Base-by-base conservation (phyloP, 225 moss, liverwort and hornwort genomes). In the Bryoerythrophyllum caledonicum region DNA sequence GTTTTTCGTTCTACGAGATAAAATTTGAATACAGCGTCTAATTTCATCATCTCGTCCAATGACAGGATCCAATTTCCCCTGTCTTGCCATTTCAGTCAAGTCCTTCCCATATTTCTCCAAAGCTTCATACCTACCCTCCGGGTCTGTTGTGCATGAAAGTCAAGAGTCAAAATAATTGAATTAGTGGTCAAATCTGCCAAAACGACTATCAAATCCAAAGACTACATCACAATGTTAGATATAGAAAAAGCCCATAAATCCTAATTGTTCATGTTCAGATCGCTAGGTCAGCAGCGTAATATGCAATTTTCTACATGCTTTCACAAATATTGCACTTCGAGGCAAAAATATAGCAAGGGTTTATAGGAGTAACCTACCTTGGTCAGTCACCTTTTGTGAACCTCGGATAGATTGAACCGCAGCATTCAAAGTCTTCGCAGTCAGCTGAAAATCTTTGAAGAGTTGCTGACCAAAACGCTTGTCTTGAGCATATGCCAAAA, bases 1-100 rank as follows among this genome's bases (percentile, higher is more conserved):
- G 75, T 97, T 97, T 68, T 94, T 97, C 26, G 97, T 97, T 81
- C 97, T 90, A 34, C 97, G 88, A 27, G 97, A 97, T 49, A 97
- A 76, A 81, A 94, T 97, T 54, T 97, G 97, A 56, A 97, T 97
- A 60, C 88, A 90, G 10, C 97, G 90, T 75, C 97, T 83, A 81
- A 97, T 94, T 74, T 97, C 97, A 72, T 97, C 97, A 79, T 97
- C 97, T 69, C 97, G 91, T 52, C 97, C 97, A 76, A 94, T 97
- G 20, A 97, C 97, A 65, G 97, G 97, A 40, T 97, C 97, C 38
- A 97, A 68, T 68, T 97, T 97, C 14, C 97, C 97, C 79, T 97
- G 89, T 67, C 97, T 81, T n/a, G 97, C 97, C 97, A 94, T 97
- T 48, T 97, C 93, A 66, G 97, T 97, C 63, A 97, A 79, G 53